Conservation (phyloP, 148 eudicot species). For the Heliosperma pusillum region DNA sequence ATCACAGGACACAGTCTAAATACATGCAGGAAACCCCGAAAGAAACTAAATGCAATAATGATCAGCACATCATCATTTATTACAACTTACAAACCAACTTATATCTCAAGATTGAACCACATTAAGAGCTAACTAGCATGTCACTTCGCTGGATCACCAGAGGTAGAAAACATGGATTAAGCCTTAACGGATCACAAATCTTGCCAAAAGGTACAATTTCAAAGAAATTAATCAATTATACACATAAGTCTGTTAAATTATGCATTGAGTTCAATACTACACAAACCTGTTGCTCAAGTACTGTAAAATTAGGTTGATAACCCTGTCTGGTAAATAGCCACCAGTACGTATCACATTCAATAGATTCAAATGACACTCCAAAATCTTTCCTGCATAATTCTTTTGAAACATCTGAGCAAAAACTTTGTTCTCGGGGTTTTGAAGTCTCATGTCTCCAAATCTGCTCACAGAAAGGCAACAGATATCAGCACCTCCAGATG, state of each 20-base stretch:
- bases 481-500: neutral
- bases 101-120: neutral
- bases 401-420: constrained; percentile 96
- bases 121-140: neutral
- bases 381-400: constrained; percentile 85
- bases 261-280: neutral
- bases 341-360: constrained; percentile 84
- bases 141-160: neutral
- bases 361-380: constrained; percentile 94
- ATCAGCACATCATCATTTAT: neutral
- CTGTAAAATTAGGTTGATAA: constrained; percentile 88
- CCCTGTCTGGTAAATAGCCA: constrained; percentile 97
- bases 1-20: neutral
- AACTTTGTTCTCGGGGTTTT: constrained; percentile 87
- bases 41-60: neutral
- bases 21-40: neutral
- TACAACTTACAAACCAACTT: too few relatives aligned
- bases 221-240: neutral
- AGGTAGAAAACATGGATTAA: too few relatives aligned
- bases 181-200: neutral
- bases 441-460: constrained; percentile 89
- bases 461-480: constrained; percentile 34
- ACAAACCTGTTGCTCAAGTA: constrained; percentile 90
- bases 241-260: neutral
- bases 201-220: neutral